Percentiles rank a stretch among this genome's conserved stretches.
These are phyloP conservation scores for Moniliophthora roreri DNA, from an alignment of 1,284 basidiomycete genomes.

Conservation along the genomic window DNA sequence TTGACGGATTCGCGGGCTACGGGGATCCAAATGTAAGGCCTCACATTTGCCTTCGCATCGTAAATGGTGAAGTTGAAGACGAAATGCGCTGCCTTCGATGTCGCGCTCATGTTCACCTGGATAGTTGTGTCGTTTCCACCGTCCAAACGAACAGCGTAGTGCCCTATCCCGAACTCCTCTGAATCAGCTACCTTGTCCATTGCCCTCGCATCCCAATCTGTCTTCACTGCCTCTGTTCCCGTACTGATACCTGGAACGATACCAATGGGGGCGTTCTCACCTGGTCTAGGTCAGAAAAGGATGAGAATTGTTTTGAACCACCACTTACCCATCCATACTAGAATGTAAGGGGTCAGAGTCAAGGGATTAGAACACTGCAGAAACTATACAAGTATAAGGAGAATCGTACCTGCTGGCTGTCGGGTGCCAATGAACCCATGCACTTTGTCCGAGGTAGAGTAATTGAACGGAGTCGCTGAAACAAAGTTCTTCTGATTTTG, in stretches of 20 bases:
- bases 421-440: conserved; percentile 80
- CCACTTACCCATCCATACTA: conserved; percentile 50
- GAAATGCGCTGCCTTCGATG: conserved; percentile 77
- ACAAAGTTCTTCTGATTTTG: conserved; percentile 75
- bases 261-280: conserved; percentile 57
- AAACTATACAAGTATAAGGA: too few species aligned
- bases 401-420: conserved; percentile 82
- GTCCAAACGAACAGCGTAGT: conserved; percentile 68
- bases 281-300: too few species aligned
- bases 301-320: too few species aligned
- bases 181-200: conserved; percentile 56
- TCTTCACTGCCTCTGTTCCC: conserved; percentile 38
- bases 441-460: conserved; percentile 54
- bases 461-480: conserved; percentile 77
- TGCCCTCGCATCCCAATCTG: conserved; percentile 58
- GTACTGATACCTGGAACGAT: conserved; percentile 56
- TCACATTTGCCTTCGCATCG: conserved; percentile 4
- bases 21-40: conserved; percentile 70
- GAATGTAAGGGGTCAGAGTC: too few species aligned
- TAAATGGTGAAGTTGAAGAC: conserved; percentile 60
- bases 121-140: conserved; percentile 46
- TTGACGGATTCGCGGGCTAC: conserved; percentile 54
- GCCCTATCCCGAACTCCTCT: conserved; percentile 61
- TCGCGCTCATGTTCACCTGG: conserved; percentile 67
- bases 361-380: too few species aligned